These are phyloP conservation scores for Tranzscheliella williamsii DNA, from an alignment of 1,284 basidiomycete genomes.

Conservation along the genomic window DNA sequence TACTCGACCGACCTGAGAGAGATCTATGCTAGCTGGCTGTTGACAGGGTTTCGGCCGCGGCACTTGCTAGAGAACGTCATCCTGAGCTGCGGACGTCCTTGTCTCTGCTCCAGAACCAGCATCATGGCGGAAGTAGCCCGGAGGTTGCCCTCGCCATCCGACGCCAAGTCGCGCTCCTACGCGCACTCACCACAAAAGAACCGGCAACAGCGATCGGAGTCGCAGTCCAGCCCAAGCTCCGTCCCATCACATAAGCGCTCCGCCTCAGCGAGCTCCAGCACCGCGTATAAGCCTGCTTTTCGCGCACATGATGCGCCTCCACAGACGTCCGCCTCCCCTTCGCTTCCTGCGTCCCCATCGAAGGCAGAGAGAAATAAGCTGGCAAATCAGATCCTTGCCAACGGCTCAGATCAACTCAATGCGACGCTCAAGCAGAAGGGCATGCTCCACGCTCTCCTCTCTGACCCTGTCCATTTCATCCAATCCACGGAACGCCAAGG, in stretches of 20 bases:
- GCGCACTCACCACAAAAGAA: constrained; percentile 35
- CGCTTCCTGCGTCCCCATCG: constrained; percentile 11
- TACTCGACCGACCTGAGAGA: too few relatives aligned
- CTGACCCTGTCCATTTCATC: constrained; percentile 38
- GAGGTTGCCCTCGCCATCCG: constrained; percentile 17
- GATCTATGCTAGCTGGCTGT: too few relatives aligned
- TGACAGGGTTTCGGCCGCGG: too few relatives aligned
- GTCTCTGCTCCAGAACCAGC: too few relatives aligned
- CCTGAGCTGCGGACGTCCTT: too few relatives aligned
- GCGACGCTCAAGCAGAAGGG: constrained; percentile 28
- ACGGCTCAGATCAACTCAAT: constrained; percentile 10
- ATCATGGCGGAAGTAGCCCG: constrained; percentile 36
- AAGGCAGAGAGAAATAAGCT: constrained; percentile 26
- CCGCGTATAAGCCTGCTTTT: background rate
- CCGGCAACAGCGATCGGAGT: constrained; percentile 15
- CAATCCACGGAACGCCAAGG: constrained; percentile 32
- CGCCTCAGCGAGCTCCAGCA: background rate
- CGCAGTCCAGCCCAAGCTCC: constrained; percentile 10
- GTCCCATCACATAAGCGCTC: background rate
- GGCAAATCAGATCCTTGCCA: constrained; percentile 17
- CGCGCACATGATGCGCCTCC: background rate
- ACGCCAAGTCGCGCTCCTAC: constrained; percentile 18
- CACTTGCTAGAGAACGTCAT: too few relatives aligned
- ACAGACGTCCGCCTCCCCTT: constrained; percentile 3
- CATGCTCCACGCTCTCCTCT: constrained; percentile 55